Percentiles rank a stretch among this genome's conserved stretches.
Evolutionary conservation across 2,329 filamentous ascomycete species (phyloP).

Genomic region (Aaosphaeria pasadenensis): DNA sequence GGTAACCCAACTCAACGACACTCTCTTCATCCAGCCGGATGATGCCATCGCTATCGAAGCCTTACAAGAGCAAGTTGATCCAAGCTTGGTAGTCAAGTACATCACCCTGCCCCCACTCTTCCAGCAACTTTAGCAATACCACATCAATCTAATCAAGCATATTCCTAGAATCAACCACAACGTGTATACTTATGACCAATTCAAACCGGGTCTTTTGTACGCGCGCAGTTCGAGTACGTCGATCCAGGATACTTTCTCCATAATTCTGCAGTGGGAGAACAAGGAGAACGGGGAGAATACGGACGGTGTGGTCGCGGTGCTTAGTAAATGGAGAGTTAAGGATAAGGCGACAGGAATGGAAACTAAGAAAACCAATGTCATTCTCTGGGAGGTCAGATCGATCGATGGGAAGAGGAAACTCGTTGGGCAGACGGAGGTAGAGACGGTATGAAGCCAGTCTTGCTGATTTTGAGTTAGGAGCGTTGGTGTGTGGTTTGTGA

Average conservation of each 20-base stretch:
- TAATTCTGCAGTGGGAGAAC: constrained; percentile 5
- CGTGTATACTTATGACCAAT: constrained; percentile 5
- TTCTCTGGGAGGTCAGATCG: constrained; percentile 5
- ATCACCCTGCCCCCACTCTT: neutral
- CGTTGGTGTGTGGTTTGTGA: too few species aligned
- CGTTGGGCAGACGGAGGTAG: constrained; percentile 4
- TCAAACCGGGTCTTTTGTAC: constrained; percentile 1
- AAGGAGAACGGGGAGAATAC: neutral
- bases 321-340: constrained; percentile 1
- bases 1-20: constrained; percentile 3
- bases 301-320: constrained; percentile 3
- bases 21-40: constrained; percentile 3
- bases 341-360: constrained; percentile 6
- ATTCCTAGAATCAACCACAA: constrained; percentile 6
- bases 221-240: neutral
- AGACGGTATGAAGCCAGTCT: neutral
- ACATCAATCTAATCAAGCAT: neutral
- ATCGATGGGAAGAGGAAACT: constrained; percentile 7
- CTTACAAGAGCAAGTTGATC: constrained; percentile 1
- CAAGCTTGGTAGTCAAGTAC: constrained; percentile 4
- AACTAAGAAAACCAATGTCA: constrained; percentile 2
- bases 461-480: too few species aligned
- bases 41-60: constrained; percentile 1
- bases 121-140: neutral
- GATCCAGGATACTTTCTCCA: neutral